Evolutionary conservation across 192 early-diverging fungal genomes (phyloP), one percentile per base, ranked within the genome.

Genomic region (Coemansia sp.): DNA sequence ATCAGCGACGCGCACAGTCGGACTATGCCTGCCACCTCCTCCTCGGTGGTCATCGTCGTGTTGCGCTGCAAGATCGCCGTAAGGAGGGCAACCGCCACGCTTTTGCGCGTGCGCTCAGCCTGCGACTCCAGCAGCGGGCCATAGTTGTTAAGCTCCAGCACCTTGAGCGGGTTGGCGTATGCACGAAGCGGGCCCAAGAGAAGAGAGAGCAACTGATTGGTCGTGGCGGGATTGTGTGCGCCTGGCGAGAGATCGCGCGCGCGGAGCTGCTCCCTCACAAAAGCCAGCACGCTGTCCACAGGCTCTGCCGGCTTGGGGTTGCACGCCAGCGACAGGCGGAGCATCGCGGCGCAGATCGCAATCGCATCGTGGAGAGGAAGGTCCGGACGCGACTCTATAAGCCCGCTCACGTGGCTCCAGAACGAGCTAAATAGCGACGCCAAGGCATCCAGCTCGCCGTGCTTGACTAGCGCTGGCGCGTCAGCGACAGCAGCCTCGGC

Each of bases 341-440:
- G 86, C 67, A 98, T 85, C 6, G 96, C 93, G 10, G 91, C 92
- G 40, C 97, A 80, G 46, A 99, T 85, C 0, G 94, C 93, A 37
- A 93, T 92, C n/a, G 95, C 86, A 64, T 99, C 96, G 67, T 94
- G 90, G 35, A 98, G 89, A 6, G 90, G 87, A 8, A 99, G 88
- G 73, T 99, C 96, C 3, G 94, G 94, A 22, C 96, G 89, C 37
- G 89, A 89, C 87, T 94, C 91, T 41, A 99, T 91, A 31, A 98
- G 87, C 41, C 93, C 89, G 29, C 91, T 92, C 65, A 99, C 93
- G 73, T 99, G 96, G 31, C 74, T 84, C 98, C 98, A 99, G 77
- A 99, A 99, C 31, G 98, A 93, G 56, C 93, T 94, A 86, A 99
- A 99, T 17, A 99, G 81, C 49, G 60, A 53, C 4, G 79, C 60